Evolutionary conservation across 1,139 yeast species (phyloP).

Genomic region (Yamadazyma atmosphaerica): DNA sequence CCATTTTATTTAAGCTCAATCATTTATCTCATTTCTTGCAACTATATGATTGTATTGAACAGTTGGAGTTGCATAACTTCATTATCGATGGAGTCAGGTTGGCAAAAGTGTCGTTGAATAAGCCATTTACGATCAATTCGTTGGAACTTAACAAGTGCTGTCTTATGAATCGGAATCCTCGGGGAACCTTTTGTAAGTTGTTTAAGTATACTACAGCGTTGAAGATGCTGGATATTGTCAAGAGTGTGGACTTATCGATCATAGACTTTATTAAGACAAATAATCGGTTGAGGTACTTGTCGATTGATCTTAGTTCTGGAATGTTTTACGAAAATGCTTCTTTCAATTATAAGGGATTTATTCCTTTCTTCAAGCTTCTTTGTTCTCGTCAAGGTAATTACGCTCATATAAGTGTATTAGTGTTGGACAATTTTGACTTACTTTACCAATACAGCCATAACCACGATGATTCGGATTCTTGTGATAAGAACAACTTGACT

Average conservation of each 20-base stretch:
- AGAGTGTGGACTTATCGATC: conserved; percentile 48
- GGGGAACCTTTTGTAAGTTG: conserved; percentile 16
- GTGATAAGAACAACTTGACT: conserved; percentile 25
- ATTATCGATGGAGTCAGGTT: conserved; percentile 37
- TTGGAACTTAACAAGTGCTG: conserved; percentile 28
- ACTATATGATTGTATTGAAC: conserved; percentile 47
- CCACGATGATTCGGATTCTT: conserved; percentile 14
- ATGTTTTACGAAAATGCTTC: conserved; percentile 38
- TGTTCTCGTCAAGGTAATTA: conserved; percentile 42
- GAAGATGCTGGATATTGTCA: conserved; percentile 34
- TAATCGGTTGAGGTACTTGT: conserved; percentile 29
- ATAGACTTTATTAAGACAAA: conserved; percentile 41
- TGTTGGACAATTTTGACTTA: conserved; percentile 36
- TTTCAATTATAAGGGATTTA: conserved; percentile 39
- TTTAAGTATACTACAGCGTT: conserved; percentile 40
- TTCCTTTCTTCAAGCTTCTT: conserved; percentile 43
- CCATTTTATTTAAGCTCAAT: conserved; percentile 33
- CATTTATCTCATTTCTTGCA: conserved; percentile 29
- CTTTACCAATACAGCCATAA: conserved; percentile 22
- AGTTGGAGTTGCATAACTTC: conserved; percentile 46
- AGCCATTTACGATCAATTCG: conserved; percentile 16
- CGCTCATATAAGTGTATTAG: conserved; percentile 25
- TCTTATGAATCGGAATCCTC: conserved; percentile 21
- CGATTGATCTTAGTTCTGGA: conserved; percentile 49
- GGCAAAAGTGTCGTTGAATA: neutral